Evolutionary conservation across 148 eudicot species (phyloP).

Genomic region (Pharnaceum exiguum): DNA sequence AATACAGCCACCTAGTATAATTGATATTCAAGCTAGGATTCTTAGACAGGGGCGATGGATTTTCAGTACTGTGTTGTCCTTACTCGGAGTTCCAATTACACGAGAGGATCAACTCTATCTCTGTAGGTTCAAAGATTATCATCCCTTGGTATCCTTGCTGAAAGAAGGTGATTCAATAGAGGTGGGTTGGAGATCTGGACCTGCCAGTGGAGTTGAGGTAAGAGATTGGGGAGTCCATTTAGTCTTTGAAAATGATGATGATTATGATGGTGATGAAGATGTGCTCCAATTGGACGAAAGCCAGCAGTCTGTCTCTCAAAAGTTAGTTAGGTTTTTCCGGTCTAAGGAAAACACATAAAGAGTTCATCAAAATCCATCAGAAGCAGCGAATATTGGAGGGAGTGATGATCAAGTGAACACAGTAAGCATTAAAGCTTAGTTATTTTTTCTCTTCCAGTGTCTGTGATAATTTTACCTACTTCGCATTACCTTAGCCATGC

Average conservation of each 20-base stretch:
- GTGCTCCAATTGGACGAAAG: slow-evolving; percentile 16
- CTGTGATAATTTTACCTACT: too few relatives aligned
- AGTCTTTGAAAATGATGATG: slow-evolving; percentile 60
- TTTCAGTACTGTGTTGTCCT: slow-evolving; percentile 18
- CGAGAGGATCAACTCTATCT: slow-evolving; percentile 43
- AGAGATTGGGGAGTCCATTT: slow-evolving; percentile 37
- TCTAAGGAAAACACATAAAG: slow-evolving; percentile 3
- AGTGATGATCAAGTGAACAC: not conserved
- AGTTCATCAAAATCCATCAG: not conserved
- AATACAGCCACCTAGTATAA: slow-evolving; percentile 23
- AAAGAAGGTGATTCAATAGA: slow-evolving; percentile 43
- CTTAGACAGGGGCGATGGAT: slow-evolving; percentile 15
- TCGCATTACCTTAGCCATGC: too few relatives aligned
- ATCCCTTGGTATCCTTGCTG: slow-evolving; percentile 33
- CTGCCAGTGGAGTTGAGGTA: slow-evolving; percentile 29
- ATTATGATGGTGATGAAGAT: slow-evolving; percentile 43
- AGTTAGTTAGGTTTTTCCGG: slow-evolving; percentile 25
- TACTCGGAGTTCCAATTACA: slow-evolving; percentile 39
- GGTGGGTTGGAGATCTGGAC: slow-evolving; percentile 8
- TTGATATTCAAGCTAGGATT: slow-evolving; percentile 32
- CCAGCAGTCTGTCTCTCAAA: slow-evolving; percentile 42
- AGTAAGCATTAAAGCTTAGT: too few relatives aligned
- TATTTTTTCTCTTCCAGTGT: too few relatives aligned
- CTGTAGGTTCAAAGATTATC: slow-evolving; percentile 37
- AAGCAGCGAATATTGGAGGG: not conserved